Base-by-base conservation (phyloP, 768 basidiomycete genomes). In the Suillus subalutaceus region DNA sequence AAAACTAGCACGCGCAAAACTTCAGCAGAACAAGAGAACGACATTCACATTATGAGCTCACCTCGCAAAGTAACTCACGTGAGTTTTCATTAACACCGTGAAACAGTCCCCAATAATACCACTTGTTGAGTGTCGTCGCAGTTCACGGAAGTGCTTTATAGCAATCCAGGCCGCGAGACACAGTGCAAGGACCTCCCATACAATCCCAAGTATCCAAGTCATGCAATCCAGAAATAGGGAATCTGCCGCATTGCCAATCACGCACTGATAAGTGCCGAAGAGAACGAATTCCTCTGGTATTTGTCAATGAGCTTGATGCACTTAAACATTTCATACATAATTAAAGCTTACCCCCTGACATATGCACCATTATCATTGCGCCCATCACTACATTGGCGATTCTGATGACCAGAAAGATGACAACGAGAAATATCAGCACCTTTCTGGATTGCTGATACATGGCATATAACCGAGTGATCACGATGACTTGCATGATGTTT, bases 371-470 rank as follows among this genome's bases (percentile, higher is more conserved):
- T 1, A 2, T 15, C 3, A 50, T 7, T 15, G 13, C 23, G 6
- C 0, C 0, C 2, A 26, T 50, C 13, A 26, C 23, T 6, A 6
- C 23, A 0, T 3, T 26, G 2, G 13, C 10, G 13, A 26, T 50
- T 50, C 23, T 50, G 48, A 26, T 26, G 6, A 13, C 23, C 48
- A 26, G 3, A 26, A 50, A 50, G 6, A 26, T 26, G 13, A 26
- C 23, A 4, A 50, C 13, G 3, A 50, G 48, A 15, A 26, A 26
- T 26, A 26, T 26, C 23, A 50, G 13, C 48, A 50, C 6, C 13
- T 50, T 50, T 50, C 48, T 23, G 3, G 48, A 50, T 7, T 6
- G 23, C 23, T 50, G 23, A 50, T 50, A 50, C 48, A 50, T 50
- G 13, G 48, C 48, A 50, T 50, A 13, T 13, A 50, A 26, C 6